Base-by-base conservation (phyloP, 176 grass and related monocot genomes). In the Puya raimondii region DNA sequence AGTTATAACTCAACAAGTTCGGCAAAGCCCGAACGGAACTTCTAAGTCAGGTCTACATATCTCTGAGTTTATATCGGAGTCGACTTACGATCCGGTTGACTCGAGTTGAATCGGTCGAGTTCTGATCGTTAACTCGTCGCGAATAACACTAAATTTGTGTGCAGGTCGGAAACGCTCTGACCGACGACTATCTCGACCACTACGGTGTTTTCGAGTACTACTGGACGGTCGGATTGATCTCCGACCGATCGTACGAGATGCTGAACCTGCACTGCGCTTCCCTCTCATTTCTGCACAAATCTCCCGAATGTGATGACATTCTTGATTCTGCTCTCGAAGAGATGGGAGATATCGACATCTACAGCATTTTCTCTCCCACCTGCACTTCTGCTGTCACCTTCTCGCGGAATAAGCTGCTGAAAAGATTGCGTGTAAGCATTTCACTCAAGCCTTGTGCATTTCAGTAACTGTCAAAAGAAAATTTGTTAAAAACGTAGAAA, bases 161-260 rank as follows among this genome's bases (percentile, higher is more conserved):
- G 73, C 76, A 96, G 94, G 94, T 93, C n/a, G 94, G 94, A 84
- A 97, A 97, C 85, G 89, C 94, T 68, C 71, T 97, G 67, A 85
- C 73, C 64, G 89, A 97, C 87, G 94, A 97, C 90, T 97, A 85
- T 85, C 84, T 90, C 67, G 94, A 92, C 26, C 94, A 90, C 78
- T 92, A 90, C 72, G 94, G 94, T 83, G 25, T 92, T 78, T 97
- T 97, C 76, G 88, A 92, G 76, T 97, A 81, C 71, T 85, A 90
- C 84, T 97, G 94, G 94, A 76, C 86, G 70, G 79, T 79, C 0
- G 89, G 89, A 58, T 79, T 97, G 74, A 97, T 97, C 66, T 97
- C 89, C 16, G 94, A 97, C 79, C 80, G 88, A 81, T 92, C 89
- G 79, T 97, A 89, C 73, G 90, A 57, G 82, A 71, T 85, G 50